phyloP scores from a whole-genome alignment of 805 yeast genomes.

The Komagataella phaffii region DNA sequence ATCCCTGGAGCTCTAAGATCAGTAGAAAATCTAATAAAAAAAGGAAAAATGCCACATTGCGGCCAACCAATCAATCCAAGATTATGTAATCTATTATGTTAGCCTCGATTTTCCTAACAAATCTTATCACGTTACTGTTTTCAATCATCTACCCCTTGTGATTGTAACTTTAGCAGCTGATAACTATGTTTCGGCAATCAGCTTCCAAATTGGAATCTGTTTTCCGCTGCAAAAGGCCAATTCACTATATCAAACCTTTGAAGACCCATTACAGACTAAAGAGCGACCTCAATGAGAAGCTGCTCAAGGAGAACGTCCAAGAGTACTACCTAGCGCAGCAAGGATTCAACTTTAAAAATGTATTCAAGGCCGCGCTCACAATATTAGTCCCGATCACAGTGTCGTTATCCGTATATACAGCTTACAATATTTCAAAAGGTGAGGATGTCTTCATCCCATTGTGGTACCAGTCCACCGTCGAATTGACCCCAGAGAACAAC shows the following conservation, averaged over 20 bases:
- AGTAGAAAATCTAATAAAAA: too few species aligned
- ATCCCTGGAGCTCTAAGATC: not conserved
- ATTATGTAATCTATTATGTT: not conserved
- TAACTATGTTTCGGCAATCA: not conserved
- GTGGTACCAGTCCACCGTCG: conserved; percentile 13
- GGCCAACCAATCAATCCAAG: not conserved
- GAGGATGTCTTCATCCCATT: conserved; percentile 19
- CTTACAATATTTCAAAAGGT: conserved; percentile 14
- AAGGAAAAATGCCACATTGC: too few species aligned
- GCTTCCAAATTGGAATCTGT: not conserved
- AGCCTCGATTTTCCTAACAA: not conserved
- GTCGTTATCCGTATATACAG: conserved; percentile 13
- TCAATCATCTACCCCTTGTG: not conserved
- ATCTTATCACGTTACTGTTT: not conserved
- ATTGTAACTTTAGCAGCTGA: not conserved
- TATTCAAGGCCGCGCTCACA: not conserved
- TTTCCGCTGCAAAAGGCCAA: not conserved
- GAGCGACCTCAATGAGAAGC: not conserved
- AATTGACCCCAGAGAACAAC: conserved; percentile 13
- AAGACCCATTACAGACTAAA: not conserved
- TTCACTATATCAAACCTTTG: not conserved
- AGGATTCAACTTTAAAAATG: not conserved
- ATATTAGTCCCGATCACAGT: conserved; percentile 9
- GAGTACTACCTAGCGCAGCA: not conserved
- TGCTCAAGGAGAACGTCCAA: not conserved